Evolutionary conservation across 352 stramenopile species (phyloP), one percentile per base, ranked within the genome.

Genomic region (Phytophthora tubulina): DNA sequence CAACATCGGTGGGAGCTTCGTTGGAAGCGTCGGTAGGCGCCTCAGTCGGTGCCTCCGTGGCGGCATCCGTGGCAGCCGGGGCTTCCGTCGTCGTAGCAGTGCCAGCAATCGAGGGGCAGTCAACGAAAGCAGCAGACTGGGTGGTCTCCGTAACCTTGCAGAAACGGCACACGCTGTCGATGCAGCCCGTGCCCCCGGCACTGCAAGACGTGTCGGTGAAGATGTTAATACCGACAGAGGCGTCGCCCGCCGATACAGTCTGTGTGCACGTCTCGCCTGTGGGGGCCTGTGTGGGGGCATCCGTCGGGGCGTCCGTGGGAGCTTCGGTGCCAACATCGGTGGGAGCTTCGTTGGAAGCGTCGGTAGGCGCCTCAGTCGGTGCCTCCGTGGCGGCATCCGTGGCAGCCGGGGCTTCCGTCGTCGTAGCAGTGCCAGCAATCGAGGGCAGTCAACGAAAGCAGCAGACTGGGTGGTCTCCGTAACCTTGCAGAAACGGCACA

Each of bases 401-500:
- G 33, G 33, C 41, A 15, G 33, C 15, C n/a, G 65, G 49, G 7
- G 57, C 44, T 13, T 59, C 63, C 30, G 53, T 57, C 13, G 58
- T 60, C 15, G 60, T 36, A 30, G 36, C 6, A 30, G 21, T 10
- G n/a, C 39, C 50, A 11, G n/a, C 15, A 44, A 63, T 60, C n/a
- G 71, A 66, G 1, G 50, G 49, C 73, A 80, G 15, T 67, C 55
- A 2, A 76, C 31, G n/a, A 82, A 66, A 11, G 58, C 72, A 51
- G 51, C 57, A 3, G 76, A 83, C 50, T 76, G 60, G 4, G 63
- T 31, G 3, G 72, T 68, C 6, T 61, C 49, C 1, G 42, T 48
- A 13, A 54, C 53, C 50, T 85, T 86, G 63, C 79, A 87, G 63
- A 82, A 86, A 15, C 78, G 80, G 60, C 76, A 88, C 15, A 86